Conservation (phyloP, 768 basidiomycete species). For the Phallus indusiatus region DNA sequence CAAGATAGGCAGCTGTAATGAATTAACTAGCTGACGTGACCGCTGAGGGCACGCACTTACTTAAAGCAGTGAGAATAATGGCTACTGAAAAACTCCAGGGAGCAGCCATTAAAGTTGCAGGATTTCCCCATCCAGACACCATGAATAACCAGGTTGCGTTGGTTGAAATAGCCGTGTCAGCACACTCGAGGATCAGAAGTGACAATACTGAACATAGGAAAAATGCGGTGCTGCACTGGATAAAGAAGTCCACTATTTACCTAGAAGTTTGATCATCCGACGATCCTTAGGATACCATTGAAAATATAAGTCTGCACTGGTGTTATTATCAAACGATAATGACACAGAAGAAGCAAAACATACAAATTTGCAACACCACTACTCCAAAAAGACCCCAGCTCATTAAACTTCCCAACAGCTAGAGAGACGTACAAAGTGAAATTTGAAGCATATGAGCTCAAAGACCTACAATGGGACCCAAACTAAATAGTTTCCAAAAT, state of each 20-base stretch:
- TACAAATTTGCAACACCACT: background rate
- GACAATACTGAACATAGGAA: background rate
- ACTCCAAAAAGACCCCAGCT: slow-evolving; percentile 1
- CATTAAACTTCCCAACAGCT: slow-evolving; percentile 1
- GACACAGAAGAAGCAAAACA: background rate
- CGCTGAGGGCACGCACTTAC: too few species aligned
- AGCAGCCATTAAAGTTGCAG: slow-evolving; percentile 10
- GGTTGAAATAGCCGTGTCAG: slow-evolving; percentile 17
- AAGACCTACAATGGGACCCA: slow-evolving; percentile 8
- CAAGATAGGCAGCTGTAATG: slow-evolving; percentile 11
- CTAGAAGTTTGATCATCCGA: background rate
- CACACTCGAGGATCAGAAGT: slow-evolving; percentile 14
- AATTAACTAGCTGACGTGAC: too few species aligned
- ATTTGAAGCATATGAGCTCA: background rate
- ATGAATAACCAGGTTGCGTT: slow-evolving; percentile 16
- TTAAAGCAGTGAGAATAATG: slow-evolving; percentile 14
- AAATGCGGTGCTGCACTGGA: too few species aligned
- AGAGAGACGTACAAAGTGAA: background rate
- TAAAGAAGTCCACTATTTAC: background rate
- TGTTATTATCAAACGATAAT: background rate
- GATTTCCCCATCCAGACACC: slow-evolving; percentile 17
- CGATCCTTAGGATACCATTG: background rate
- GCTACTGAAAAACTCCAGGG: slow-evolving; percentile 12
- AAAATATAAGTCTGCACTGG: slow-evolving; percentile 2
- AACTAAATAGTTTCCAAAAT: background rate